phyloP scores from a whole-genome alignment of 1,139 yeast genomes.

The Scheffersomyces insectosa region DNA sequence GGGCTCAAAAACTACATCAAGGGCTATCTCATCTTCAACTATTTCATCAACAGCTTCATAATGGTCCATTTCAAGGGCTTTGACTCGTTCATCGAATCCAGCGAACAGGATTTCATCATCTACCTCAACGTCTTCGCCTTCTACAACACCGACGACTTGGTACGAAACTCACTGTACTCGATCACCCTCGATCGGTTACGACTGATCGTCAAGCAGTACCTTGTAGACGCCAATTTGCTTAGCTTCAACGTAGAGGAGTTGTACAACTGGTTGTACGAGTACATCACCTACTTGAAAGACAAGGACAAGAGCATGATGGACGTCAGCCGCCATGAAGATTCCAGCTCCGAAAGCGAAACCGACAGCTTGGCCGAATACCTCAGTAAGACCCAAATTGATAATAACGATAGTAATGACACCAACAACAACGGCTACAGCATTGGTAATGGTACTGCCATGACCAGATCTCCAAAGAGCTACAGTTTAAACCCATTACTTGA shows the following conservation, averaged over 20 bases:
- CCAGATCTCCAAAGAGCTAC: not conserved
- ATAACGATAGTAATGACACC: too few relatives aligned
- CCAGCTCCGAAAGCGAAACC: not conserved
- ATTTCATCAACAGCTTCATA: conserved; percentile 45
- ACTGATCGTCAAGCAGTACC: conserved; percentile 30
- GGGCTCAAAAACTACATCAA: conserved; percentile 31
- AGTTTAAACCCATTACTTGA: not conserved
- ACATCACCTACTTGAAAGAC: conserved; percentile 40
- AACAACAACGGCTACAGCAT: too few relatives aligned
- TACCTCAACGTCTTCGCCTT: conserved; percentile 47
- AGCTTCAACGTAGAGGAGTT: conserved; percentile 40
- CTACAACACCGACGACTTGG: conserved; percentile 33
- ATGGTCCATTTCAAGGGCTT: conserved; percentile 48
- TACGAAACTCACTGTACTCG: conserved; percentile 19
- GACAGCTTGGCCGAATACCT: too few relatives aligned
- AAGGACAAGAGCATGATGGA: conserved; percentile 21
- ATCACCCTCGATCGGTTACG: conserved; percentile 28
- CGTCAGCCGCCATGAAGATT: conserved; percentile 1
- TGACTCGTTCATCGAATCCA: conserved; percentile 39
- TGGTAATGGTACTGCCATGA: too few relatives aligned
- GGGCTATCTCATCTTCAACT: conserved; percentile 45
- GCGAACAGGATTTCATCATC: conserved; percentile 44
- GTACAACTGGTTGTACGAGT: conserved; percentile 42
- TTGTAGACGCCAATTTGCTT: conserved; percentile 31
- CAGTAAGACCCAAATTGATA: too few relatives aligned